These are phyloP conservation scores for Euryodendron excelsum DNA, from an alignment of 148 eudicot species.

Conservation along the genomic window DNA sequence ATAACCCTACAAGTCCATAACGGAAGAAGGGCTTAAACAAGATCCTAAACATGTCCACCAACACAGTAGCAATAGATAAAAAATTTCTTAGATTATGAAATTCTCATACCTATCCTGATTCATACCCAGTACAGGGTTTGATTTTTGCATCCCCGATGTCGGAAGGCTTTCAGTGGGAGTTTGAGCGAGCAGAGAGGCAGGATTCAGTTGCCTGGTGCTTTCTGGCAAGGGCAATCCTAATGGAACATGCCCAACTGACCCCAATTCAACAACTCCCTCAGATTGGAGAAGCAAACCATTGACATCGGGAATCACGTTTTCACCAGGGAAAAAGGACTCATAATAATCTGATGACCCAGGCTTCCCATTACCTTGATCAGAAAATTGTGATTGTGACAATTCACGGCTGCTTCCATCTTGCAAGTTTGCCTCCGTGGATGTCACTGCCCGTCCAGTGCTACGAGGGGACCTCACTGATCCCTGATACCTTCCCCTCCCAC, in stretches of 20 bases:
- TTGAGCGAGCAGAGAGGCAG: constrained; percentile 21
- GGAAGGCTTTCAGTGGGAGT: constrained; percentile 5
- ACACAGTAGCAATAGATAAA: not conserved
- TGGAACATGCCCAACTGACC: constrained; percentile 23
- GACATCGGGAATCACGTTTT: constrained; percentile 23
- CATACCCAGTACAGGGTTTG: constrained; percentile 24
- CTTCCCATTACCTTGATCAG: constrained; percentile 32
- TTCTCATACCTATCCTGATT: constrained; percentile 36
- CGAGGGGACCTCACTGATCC: constrained; percentile 52
- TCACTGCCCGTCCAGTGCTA: constrained; percentile 41
- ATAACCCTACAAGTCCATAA: constrained; percentile 47
- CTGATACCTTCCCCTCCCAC: constrained; percentile 47
- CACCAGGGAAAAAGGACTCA: constrained; percentile 35
- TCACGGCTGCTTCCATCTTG: constrained; percentile 15
- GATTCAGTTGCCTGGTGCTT: constrained; percentile 23
- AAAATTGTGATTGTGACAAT: constrained; percentile 27
- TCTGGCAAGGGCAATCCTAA: constrained; percentile 21
- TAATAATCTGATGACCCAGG: constrained; percentile 23
- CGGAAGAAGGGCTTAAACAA: constrained; percentile 13
- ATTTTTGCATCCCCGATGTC: constrained; percentile 22
- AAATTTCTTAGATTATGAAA: not conserved
- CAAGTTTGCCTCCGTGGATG: constrained; percentile 27
- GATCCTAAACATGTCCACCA: not conserved
- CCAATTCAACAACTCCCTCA: constrained; percentile 34
- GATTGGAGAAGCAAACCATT: constrained; percentile 34